Percentiles rank a stretch among this genome's conserved stretches.
phyloP scores from a whole-genome alignment of 768 basidiomycete genomes.

The Hygrophorus pudorinus region DNA sequence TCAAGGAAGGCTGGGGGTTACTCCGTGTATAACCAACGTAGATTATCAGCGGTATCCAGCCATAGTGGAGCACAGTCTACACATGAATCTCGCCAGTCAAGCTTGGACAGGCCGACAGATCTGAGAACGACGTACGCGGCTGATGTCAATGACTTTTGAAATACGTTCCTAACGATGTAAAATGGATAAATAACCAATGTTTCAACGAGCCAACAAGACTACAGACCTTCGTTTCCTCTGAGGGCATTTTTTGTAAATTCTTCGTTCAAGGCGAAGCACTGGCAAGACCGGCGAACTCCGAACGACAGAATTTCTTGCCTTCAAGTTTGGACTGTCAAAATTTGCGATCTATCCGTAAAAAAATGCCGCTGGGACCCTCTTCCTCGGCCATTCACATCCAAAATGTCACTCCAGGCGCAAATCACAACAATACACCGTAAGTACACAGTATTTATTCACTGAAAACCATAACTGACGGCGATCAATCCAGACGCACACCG shows the following conservation, averaged over 20 bases:
- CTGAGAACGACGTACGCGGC: conserved; percentile 48
- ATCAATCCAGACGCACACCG: conserved; percentile 48
- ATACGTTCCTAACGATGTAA: conserved; percentile 63
- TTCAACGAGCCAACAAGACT: not conserved
- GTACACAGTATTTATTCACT: conserved; percentile 9
- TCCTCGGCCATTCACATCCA: conserved; percentile 45
- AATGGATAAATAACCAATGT: not conserved
- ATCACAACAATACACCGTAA: conserved; percentile 27
- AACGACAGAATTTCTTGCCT: not conserved
- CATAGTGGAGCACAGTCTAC: conserved; percentile 86
- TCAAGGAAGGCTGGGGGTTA: conserved; percentile 89
- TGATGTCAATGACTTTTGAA: conserved; percentile 68
- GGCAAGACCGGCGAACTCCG: conserved; percentile 8
- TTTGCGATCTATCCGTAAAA: too few relatives aligned
- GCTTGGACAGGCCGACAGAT: not conserved
- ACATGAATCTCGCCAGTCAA: not conserved
- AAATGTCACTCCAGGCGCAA: conserved; percentile 19
- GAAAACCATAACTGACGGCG: conserved; percentile 1
- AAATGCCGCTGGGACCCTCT: conserved; percentile 39
- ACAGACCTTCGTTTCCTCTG: conserved; percentile 80
- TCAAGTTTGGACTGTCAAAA: too few relatives aligned
- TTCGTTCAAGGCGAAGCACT: conserved; percentile 14
- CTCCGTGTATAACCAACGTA: conserved; percentile 90
- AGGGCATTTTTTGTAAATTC: conserved; percentile 54
- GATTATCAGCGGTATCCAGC: conserved; percentile 95